Percentiles rank a stretch among this genome's conserved stretches.
phyloP scores from a whole-genome alignment of 306 rosid genomes.

The Cucumis cinereus region DNA sequence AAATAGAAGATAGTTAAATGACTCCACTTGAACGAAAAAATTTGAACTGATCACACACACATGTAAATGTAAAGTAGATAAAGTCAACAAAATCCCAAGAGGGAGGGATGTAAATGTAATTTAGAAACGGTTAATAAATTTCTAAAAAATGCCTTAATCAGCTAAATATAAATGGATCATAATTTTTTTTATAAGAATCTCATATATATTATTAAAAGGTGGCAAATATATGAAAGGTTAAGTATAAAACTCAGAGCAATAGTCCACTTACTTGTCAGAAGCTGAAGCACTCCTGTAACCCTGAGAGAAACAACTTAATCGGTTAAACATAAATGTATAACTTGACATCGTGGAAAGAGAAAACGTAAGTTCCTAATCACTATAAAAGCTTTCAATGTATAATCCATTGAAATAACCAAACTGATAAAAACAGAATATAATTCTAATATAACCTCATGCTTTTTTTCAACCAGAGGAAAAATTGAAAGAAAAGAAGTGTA shows the following conservation, averaged over 20 bases:
- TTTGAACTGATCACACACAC: not conserved
- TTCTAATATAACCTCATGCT: not conserved
- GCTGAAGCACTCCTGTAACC: slow-evolving; percentile 85
- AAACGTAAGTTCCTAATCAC: not conserved
- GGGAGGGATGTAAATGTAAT: not conserved
- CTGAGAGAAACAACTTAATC: slow-evolving; percentile 33
- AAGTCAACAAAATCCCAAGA: not conserved
- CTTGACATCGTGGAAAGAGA: slow-evolving; percentile 3
- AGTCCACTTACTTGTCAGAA: slow-evolving; percentile 68
- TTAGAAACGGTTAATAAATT: not conserved
- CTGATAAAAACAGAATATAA: not conserved
- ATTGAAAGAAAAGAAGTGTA: not conserved
- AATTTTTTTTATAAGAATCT: not conserved
- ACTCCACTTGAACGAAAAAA: not conserved
- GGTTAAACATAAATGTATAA: slow-evolving; percentile 3
- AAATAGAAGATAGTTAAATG: slow-evolving; percentile 11
- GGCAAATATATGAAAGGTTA: not conserved
- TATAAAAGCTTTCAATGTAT: not conserved
- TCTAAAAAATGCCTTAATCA: not conserved
- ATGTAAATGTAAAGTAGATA: not conserved
- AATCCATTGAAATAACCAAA: not conserved
- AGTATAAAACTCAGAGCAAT: not conserved
- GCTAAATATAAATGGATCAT: not conserved
- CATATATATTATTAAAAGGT: not conserved
- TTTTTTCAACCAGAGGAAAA: not conserved